Evolutionary conservation across 345 rosid species (phyloP).

Genomic region (Carallia brachiata): DNA sequence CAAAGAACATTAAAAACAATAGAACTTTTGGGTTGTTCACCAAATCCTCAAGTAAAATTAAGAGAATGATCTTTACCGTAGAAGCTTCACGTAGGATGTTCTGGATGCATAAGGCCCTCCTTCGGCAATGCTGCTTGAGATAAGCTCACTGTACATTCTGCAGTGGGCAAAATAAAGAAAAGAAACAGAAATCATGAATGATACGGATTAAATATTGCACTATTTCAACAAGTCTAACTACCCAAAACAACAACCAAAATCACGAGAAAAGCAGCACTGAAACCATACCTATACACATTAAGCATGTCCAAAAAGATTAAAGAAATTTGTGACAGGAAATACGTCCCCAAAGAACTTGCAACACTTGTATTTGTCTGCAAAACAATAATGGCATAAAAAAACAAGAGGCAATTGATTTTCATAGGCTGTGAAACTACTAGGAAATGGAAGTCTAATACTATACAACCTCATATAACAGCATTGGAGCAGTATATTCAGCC

Average conservation of each 20-base stretch:
- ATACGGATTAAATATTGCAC: background rate
- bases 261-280: background rate
- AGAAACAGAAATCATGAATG: constrained; percentile 11
- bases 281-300: constrained; percentile 83
- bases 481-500: too few relatives aligned
- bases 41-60: constrained; percentile 13
- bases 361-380: constrained; percentile 98
- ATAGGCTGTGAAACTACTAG: background rate
- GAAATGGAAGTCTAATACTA: background rate
- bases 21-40: background rate
- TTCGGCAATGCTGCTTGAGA: constrained; percentile 83
- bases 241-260: background rate
- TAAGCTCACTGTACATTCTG: constrained; percentile 99
- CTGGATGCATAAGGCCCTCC: constrained; percentile 93
- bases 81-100: constrained; percentile 86
- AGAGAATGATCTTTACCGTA: constrained; percentile 51
- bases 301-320: constrained; percentile 96
- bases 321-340: constrained; percentile 82
- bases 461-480: background rate
- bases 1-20: constrained; percentile 11
- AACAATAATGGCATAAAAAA: constrained; percentile 15
- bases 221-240: background rate
- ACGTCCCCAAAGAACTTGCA: constrained; percentile 89
- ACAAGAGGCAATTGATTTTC: background rate
- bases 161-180: constrained; percentile 13